Evolutionary conservation across 495 filamentous ascomycete genomes (phyloP), one percentile per base, ranked within the genome.

Genomic region (Xylaria intraflava): DNA sequence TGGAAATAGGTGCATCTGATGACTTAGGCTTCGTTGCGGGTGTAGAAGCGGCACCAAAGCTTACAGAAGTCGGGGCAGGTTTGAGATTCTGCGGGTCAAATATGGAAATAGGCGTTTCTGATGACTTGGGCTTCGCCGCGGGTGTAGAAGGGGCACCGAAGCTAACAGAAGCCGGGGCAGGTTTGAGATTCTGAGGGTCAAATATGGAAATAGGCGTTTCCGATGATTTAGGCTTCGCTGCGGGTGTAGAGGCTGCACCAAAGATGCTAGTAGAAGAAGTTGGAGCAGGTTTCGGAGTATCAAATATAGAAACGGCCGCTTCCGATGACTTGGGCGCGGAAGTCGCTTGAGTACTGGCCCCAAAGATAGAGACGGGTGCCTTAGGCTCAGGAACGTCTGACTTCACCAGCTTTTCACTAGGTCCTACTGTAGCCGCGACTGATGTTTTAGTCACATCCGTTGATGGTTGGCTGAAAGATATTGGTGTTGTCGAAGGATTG

Each of bases 401-500:
- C 20, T 59, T 53, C 31, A 10, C 29, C 20, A 35, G 14, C 26
- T 42, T 55, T 20, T 49, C 55, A 22, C 27, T 19, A 6, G 51
- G 20, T 44, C 39, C 50, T 12, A 46, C 11, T 2, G 49, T 44
- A 14, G 53, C 35, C 1, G 53, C 35, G 11, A 40, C 46, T 17
- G 55, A 33, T 6, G 60, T 14, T 44, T 62, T 55, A 10, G 57
- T 6, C 14, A 24, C 39, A 20, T 45, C 41, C 19, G 57, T 23
- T 7, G 54, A 22, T 8, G 57, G 30, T 4, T 53, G 17, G 9
- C 56, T 52, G 19, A 66, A 66, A 22, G 61, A 57, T 45, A 66
- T 66, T 10, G 61, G 64, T 2, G 64, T 66, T 16, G 64, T 66
- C 16, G 64, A 24, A 9, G 64, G 36, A 26, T 66, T 56, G 39